These are phyloP conservation scores for Plectosphaerella plurivora DNA, from an alignment of 2,329 filamentous ascomycete genomes.

Conservation along the genomic window DNA sequence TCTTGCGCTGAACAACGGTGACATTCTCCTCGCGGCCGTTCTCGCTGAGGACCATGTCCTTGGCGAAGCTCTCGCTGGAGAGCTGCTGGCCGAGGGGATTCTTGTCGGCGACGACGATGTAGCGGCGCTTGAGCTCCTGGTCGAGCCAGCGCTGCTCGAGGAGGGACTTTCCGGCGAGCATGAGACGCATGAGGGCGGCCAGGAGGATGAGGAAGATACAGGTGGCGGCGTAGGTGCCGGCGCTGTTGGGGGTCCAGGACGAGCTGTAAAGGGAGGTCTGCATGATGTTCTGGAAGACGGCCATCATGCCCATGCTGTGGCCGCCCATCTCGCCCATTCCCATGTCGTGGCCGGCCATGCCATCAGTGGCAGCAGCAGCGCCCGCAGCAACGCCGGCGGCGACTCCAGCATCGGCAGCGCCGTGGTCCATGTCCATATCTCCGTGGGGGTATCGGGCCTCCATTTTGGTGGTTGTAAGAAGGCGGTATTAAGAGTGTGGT, in stretches of 20 bases:
- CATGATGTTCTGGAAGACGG: slow-evolving; percentile 56
- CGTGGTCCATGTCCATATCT: neutral
- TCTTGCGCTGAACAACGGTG: slow-evolving; percentile 61
- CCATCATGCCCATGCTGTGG: slow-evolving; percentile 32
- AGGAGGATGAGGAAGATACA: slow-evolving; percentile 88
- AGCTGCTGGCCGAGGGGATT: slow-evolving; percentile 54
- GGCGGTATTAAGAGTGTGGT: neutral
- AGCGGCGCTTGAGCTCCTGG: slow-evolving; percentile 68
- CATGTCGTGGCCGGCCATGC: neutral
- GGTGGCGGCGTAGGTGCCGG: slow-evolving; percentile 76
- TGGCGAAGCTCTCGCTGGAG: slow-evolving; percentile 55
- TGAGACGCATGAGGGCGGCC: slow-evolving; percentile 61
- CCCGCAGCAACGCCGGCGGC: neutral
- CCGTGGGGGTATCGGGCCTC: slow-evolving; percentile 1
- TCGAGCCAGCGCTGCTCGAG: slow-evolving; percentile 63
- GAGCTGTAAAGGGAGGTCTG: slow-evolving; percentile 52
- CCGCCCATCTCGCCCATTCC: slow-evolving; percentile 7
- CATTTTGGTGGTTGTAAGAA: neutral
- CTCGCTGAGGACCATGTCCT: slow-evolving; percentile 63
- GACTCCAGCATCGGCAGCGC: neutral
- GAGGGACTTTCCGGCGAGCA: slow-evolving; percentile 68
- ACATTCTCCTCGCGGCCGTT: slow-evolving; percentile 81
- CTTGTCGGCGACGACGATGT: slow-evolving; percentile 68
- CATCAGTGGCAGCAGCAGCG: neutral
- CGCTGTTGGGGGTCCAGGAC: slow-evolving; percentile 67